Evolutionary conservation across 1,284 basidiomycete species (phyloP).

Genomic region (Sporisorium sorghi): DNA sequence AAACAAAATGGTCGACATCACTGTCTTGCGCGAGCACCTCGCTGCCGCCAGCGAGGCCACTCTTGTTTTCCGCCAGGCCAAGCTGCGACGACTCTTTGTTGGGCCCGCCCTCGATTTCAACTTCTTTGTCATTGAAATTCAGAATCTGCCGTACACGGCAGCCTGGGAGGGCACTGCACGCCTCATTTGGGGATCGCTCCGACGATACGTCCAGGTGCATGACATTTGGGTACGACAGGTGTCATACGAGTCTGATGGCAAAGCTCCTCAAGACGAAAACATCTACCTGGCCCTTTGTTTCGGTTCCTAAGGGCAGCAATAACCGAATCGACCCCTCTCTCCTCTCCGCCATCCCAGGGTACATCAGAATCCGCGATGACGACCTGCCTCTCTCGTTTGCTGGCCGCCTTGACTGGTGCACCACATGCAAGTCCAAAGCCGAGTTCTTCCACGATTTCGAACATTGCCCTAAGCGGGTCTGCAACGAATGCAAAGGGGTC

Average conservation of each 20-base stretch:
- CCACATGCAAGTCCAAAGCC: neutral
- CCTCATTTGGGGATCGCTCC: neutral
- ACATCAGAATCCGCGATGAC: neutral
- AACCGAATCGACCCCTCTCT: neutral
- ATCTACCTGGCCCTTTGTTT: neutral
- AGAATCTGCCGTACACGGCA: neutral
- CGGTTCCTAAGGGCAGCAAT: neutral
- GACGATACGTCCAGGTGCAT: neutral
- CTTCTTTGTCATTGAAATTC: constrained; percentile 1
- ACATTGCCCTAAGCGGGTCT: neutral
- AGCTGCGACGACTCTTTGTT: neutral
- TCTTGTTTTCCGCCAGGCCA: neutral
- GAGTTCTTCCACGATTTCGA: neutral
- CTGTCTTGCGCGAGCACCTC: neutral
- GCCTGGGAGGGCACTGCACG: neutral
- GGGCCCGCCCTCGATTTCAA: neutral
- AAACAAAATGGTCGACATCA: constrained; percentile 1
- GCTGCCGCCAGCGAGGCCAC: neutral
- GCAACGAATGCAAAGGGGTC: neutral
- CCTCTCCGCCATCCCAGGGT: neutral
- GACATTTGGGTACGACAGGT: neutral
- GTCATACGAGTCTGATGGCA: neutral
- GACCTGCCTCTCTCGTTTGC: neutral
- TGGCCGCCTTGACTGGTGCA: constrained; percentile 1
- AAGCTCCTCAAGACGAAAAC: neutral